Conservation (phyloP, 306 rosid genomes). For the Prunus armeniaca region DNA sequence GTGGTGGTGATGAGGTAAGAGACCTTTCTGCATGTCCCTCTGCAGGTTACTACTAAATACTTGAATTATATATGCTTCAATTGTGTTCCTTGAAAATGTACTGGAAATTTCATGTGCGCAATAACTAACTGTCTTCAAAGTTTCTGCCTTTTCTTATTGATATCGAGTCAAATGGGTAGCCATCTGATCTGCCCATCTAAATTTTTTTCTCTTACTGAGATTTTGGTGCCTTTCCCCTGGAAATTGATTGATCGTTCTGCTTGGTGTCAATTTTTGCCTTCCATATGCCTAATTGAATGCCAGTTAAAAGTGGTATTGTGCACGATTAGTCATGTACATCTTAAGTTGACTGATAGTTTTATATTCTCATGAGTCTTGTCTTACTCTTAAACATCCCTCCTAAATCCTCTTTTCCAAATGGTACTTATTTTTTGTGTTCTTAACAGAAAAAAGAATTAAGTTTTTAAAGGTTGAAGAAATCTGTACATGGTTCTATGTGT, state of each 20-base stretch:
- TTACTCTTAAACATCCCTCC: neutral
- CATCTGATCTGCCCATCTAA: neutral
- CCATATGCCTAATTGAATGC: neutral
- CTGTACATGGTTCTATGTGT: no score
- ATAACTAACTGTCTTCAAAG: neutral
- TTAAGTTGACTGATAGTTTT: neutral
- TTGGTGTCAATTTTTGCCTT: neutral
- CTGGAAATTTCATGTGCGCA: neutral
- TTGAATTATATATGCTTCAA: neutral
- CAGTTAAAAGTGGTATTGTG: neutral
- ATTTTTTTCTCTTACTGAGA: neutral
- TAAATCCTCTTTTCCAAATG: no score
- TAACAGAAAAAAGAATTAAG: no score
- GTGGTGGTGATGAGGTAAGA: constrained; percentile 4
- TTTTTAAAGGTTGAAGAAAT: no score
- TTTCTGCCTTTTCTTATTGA: neutral
- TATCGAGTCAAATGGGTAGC: neutral
- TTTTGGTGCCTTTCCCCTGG: neutral
- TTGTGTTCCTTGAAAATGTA: neutral
- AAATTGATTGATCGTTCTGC: neutral
- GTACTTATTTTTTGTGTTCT: no score
- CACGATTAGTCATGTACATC: neutral
- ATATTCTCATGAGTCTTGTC: neutral
- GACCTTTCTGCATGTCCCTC: neutral
- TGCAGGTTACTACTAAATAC: neutral